Conservation (phyloP, 2,329 filamentous ascomycete genomes). For the Neofusicoccum parvum region DNA sequence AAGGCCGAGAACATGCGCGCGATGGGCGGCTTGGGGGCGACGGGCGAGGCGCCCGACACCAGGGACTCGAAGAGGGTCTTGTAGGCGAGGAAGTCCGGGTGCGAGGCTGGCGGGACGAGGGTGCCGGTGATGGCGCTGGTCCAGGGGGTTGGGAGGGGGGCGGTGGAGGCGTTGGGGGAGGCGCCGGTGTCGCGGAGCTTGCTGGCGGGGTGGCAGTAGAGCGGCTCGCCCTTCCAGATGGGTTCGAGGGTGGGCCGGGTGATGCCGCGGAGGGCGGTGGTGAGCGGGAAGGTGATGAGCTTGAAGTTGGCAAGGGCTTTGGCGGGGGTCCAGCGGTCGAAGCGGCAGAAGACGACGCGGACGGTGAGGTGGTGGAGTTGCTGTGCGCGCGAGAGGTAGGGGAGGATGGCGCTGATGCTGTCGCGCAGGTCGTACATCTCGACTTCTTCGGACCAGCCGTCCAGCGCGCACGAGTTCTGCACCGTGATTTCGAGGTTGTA, state of each 20-base stretch:
- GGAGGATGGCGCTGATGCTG: conserved; percentile 4
- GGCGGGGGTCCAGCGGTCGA: conserved; percentile 28
- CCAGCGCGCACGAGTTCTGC: conserved; percentile 26
- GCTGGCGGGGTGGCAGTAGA: not conserved
- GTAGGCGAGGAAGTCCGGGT: conserved; percentile 29
- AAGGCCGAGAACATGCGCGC: conserved; percentile 37
- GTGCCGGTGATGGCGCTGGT: not conserved
- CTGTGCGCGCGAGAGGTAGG: conserved; percentile 24
- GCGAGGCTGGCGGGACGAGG: conserved; percentile 24
- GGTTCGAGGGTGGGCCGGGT: conserved; percentile 31
- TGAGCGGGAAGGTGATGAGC: conserved; percentile 33
- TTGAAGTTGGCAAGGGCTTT: conserved; percentile 30
- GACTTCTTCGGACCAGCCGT: conserved; percentile 37
- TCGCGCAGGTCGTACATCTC: conserved; percentile 39
- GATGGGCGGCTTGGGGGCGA: conserved; percentile 30
- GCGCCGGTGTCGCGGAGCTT: not conserved
- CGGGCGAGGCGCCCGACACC: conserved; percentile 23
- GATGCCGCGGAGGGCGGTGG: conserved; percentile 35
- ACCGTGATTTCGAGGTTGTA: conserved; percentile 37
- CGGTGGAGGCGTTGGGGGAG: not conserved
- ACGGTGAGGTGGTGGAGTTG: conserved; percentile 35
- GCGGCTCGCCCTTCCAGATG: conserved; percentile 27
- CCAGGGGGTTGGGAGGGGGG: not conserved
- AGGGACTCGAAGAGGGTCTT: conserved; percentile 28
- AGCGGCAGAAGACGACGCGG: conserved; percentile 31